Evolutionary conservation across 768 basidiomycete species (phyloP), one percentile per base, ranked within the genome.

Genomic region (Zangia roseola): DNA sequence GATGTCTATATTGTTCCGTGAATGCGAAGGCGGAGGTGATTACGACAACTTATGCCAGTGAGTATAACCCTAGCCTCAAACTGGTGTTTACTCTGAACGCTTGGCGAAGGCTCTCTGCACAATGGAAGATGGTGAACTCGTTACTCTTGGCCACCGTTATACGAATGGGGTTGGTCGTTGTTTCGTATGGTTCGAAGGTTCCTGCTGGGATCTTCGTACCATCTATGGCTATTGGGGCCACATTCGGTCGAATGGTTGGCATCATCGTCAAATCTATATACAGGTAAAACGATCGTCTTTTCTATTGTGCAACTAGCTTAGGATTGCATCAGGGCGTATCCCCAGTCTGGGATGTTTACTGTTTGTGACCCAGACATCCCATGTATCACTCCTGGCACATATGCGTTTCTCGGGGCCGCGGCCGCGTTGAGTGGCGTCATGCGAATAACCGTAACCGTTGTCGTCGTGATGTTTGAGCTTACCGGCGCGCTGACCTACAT

Each of bases 381-480:
- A 2, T 99, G 97, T 57, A 98, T 99, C 60, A 98, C 97, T 0
- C 95, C 97, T 0, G 97, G 97, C 17, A 97, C 95, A 9, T 98
- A 99, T 69, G 97, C 97, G 2, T 92, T 98, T 61, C 77, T 99
- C 12, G 97, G 97, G 6, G 97, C 97, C 2, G 97, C 97, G 4
- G 97, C 97, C 6, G 90, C 94, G 13, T 73, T 99, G 35, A 94
- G 97, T 46, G 95, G 97, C 28, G 84, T 98, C 45, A 99, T 97
- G 81, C 81, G 94, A 58, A 90, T 98, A 49, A 99, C 97, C 0
- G 93, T 98, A 23, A 92, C 94, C 0, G 94, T 99, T 6, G 97
- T 98, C 8, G 97, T 98, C 30, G 94, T 99, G 69, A 98, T 99
- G 94, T 98, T 97, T 65, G 95, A 98, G 62, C 77, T 99, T 17